Evolutionary conservation across 257 asterid genomes (phyloP).

Genomic region (Nicotiana noctiflora): DNA sequence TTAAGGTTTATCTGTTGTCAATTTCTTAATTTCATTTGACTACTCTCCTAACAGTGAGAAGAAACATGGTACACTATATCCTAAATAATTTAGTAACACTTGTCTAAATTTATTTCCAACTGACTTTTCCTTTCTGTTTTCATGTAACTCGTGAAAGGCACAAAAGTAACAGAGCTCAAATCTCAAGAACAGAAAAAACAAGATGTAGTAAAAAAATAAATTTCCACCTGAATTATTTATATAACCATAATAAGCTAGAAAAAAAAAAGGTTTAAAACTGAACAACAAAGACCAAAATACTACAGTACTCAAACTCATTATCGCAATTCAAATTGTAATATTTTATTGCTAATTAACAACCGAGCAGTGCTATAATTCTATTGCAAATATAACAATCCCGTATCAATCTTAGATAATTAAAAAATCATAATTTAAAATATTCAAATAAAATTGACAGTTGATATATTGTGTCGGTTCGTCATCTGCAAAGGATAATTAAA

Average conservation of each 20-base stretch:
- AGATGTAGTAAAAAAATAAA: background rate
- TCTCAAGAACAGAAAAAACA: background rate
- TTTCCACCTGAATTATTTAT: background rate
- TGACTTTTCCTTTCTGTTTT: slow-evolving; percentile 3
- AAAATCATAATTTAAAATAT: background rate
- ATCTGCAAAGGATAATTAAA: background rate
- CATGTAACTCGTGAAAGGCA: slow-evolving; percentile 3
- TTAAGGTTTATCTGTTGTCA: slow-evolving; percentile 4
- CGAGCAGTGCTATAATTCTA: background rate
- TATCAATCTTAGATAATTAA: background rate
- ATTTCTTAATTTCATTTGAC: slow-evolving; percentile 2
- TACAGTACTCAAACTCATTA: background rate
- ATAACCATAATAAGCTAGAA: background rate
- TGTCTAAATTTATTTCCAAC: background rate
- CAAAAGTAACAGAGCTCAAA: background rate
- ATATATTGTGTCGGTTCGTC: slow-evolving; percentile 4
- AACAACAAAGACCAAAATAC: background rate
- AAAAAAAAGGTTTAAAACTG: background rate
- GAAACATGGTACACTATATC: background rate
- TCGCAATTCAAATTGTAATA: background rate
- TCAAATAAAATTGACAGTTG: slow-evolving; percentile 1
- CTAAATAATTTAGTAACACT: background rate
- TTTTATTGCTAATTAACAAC: background rate
- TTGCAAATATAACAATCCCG: background rate
- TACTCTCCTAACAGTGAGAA: background rate